phyloP scores from a whole-genome alignment of 2,329 filamentous ascomycete genomes.

The Tolypocladium inflatum region DNA sequence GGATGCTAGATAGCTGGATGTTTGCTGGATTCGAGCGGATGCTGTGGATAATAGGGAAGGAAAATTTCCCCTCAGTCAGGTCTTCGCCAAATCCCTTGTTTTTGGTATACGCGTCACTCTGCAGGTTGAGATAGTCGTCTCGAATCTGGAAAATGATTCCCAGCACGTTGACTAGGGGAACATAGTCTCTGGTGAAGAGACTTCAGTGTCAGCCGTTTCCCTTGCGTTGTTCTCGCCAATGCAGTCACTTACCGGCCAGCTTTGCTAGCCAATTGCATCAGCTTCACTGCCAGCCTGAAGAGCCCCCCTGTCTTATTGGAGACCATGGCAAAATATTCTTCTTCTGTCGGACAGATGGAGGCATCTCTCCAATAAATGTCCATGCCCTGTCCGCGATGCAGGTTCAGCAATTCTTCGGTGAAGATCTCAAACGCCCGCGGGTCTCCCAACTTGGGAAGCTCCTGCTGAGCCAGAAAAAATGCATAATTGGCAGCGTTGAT shows the following conservation, averaged over 20 bases:
- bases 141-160: slow-evolving; percentile 5
- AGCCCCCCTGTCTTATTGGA: slow-evolving; percentile 76
- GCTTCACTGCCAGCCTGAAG: slow-evolving; percentile 66
- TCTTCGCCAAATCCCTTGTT: slow-evolving; percentile 6
- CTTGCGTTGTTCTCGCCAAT: background rate
- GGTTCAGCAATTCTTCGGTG: slow-evolving; percentile 66
- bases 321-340: slow-evolving; percentile 80
- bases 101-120: slow-evolving; percentile 1
- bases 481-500: slow-evolving; percentile 42
- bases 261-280: slow-evolving; percentile 52
- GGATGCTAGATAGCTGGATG: slow-evolving; percentile 1
- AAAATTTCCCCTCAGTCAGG: slow-evolving; percentile 6
- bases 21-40: slow-evolving; percentile 2
- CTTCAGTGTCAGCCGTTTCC: background rate
- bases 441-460: slow-evolving; percentile 54
- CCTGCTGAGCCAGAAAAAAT: slow-evolving; percentile 22
- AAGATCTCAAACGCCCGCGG: slow-evolving; percentile 55
- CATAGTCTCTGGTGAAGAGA: slow-evolving; percentile 17
- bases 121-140: slow-evolving; percentile 6
- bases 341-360: slow-evolving; percentile 66
- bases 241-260: background rate
- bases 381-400: slow-evolving; percentile 77
- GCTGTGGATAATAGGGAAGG: slow-evolving; percentile 5
- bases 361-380: slow-evolving; percentile 78
- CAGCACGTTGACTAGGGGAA: slow-evolving; percentile 1